Percentiles rank a stretch among this genome's conserved stretches.
Conservation (phyloP, 306 rosid species). For the Psophocarpus tetragonolobus region DNA sequence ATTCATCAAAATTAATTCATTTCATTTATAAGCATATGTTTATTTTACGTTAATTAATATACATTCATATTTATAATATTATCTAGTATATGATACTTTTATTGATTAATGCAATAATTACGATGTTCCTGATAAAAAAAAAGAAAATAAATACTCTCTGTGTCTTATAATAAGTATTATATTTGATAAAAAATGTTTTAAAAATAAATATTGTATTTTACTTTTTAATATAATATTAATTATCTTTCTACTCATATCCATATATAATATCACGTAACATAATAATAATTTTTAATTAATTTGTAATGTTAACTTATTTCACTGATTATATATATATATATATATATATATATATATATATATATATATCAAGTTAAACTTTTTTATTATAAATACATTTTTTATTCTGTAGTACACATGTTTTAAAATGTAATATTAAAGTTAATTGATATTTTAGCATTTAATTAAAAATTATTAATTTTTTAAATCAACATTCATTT, state of each 20-base stretch:
- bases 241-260: too few relatives aligned
- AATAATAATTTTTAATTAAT: too few relatives aligned
- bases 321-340: not conserved
- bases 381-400: not conserved
- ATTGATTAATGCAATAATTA: not conserved
- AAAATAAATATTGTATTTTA: too few relatives aligned
- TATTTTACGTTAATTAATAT: not conserved
- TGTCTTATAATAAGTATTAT: too few relatives aligned
- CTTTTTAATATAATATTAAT: too few relatives aligned
- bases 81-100: not conserved
- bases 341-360: too few relatives aligned
- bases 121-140: too few relatives aligned
- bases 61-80: not conserved
- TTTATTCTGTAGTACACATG: not conserved
- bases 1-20: not conserved
- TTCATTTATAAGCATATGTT: not conserved
- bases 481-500: not conserved
- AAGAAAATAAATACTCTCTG: too few relatives aligned
- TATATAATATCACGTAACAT: too few relatives aligned
- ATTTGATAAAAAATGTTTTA: too few relatives aligned
- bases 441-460: not conserved
- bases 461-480: not conserved
- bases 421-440: not conserved
- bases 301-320: too few relatives aligned
- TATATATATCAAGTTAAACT: too few relatives aligned